Percentiles rank a stretch among this genome's conserved stretches.
These are phyloP conservation scores for Pleurotus ostreatus DNA, from an alignment of 768 basidiomycete species.

Conservation along the genomic window DNA sequence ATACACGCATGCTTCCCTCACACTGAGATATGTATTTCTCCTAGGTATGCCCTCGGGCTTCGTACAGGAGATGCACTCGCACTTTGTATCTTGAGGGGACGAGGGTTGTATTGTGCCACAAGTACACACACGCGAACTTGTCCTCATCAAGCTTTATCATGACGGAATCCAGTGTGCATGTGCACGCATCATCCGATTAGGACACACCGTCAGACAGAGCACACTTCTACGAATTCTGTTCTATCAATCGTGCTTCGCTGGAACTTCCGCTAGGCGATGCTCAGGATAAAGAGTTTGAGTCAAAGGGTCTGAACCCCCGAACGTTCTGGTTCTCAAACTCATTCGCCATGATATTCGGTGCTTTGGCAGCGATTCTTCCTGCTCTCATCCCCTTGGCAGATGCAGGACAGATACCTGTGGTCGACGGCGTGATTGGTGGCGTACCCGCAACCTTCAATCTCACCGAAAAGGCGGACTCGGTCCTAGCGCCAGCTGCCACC, in stretches of 20 bases:
- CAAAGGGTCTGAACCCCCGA: background rate
- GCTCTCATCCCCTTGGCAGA: constrained; percentile 10
- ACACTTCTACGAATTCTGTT: background rate
- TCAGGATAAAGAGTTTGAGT: background rate
- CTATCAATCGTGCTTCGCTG: background rate
- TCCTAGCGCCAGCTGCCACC: constrained; percentile 18
- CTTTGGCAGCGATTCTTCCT: background rate
- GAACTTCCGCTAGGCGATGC: background rate
- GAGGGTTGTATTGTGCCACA: no score
- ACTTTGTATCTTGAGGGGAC: no score
- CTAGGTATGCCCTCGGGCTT: no score
- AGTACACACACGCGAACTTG: no score
- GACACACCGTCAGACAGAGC: background rate
- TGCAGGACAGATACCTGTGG: constrained; percentile 38
- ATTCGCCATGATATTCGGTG: background rate
- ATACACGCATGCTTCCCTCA: no score
- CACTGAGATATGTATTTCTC: no score
- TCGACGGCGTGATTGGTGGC: constrained; percentile 50
- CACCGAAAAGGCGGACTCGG: constrained; percentile 12
- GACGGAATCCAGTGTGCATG: background rate
- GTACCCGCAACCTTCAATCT: constrained; percentile 21
- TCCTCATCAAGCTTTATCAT: background rate
- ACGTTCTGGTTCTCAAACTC: background rate
- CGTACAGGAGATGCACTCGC: no score
- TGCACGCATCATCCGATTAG: background rate